These are phyloP conservation scores for Ceratopteris richardii DNA, from an alignment of 75 land plant species.

Conservation along the genomic window DNA sequence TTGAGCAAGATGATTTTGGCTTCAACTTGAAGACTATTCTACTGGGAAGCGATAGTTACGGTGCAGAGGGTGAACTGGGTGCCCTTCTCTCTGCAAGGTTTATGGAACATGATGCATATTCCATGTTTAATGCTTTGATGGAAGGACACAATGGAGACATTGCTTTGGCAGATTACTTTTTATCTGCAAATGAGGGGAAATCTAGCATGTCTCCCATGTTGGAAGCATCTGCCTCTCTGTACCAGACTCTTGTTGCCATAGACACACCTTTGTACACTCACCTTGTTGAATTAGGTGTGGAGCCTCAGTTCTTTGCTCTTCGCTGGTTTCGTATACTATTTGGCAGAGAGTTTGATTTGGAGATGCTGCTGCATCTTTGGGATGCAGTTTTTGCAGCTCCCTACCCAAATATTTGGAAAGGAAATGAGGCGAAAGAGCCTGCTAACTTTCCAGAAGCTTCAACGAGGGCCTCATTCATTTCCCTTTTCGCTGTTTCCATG, in stretches of 20 bases:
- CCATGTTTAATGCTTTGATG: constrained; percentile 85
- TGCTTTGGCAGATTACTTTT: constrained; percentile 71
- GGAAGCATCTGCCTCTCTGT: constrained; percentile 65
- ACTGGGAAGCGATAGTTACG: constrained; percentile 70
- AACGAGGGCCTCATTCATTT: constrained; percentile 54
- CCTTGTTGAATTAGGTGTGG: constrained; percentile 79
- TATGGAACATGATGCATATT: constrained; percentile 92
- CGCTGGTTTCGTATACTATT: constrained; percentile 86
- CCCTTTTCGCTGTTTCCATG: constrained; percentile 74
- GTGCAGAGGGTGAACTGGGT: constrained; percentile 92
- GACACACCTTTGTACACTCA: constrained; percentile 70
- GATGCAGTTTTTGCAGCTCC: constrained; percentile 74
- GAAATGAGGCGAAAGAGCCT: not conserved
- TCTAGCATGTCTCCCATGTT: constrained; percentile 53
- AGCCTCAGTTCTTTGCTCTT: constrained; percentile 87
- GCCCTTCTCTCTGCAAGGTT: constrained; percentile 68
- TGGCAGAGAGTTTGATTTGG: constrained; percentile 75
- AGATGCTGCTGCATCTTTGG: constrained; percentile 66
- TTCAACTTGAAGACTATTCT: constrained; percentile 48
- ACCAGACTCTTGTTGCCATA: constrained; percentile 59
- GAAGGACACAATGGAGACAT: constrained; percentile 48
- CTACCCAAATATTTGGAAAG: constrained; percentile 24
- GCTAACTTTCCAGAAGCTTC: constrained; percentile 19
- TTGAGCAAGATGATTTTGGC: constrained; percentile 36
- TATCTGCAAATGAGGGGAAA: constrained; percentile 25